Conservation (phyloP, 1,284 basidiomycete species). For the Heliocybe sulcata region DNA sequence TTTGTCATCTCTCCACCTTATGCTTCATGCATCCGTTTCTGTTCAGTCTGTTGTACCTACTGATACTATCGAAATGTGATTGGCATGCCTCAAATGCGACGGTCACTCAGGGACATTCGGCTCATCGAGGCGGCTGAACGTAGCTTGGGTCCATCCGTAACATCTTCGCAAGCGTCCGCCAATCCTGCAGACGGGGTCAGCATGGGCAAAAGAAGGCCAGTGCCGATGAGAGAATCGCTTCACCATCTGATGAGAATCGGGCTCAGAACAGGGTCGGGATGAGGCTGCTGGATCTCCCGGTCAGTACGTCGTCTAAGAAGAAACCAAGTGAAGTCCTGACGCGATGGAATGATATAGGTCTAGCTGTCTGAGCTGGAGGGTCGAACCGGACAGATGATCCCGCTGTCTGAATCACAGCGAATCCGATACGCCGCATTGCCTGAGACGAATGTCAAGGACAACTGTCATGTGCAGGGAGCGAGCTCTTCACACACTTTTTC, state of each 20-base stretch:
- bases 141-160: not conserved
- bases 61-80: not conserved
- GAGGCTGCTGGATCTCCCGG: constrained; percentile 4
- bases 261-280: constrained; percentile 8
- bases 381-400: constrained; percentile 12
- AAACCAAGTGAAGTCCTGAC: not conserved
- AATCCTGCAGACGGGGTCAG: not conserved
- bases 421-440: constrained; percentile 11
- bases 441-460: not conserved
- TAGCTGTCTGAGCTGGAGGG: constrained; percentile 9
- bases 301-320: not conserved
- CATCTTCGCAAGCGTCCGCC: not conserved
- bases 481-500: constrained; percentile 8
- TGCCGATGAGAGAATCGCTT: no score
- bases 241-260: constrained; percentile 7
- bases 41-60: no score
- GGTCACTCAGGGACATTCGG: not conserved
- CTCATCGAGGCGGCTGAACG: not conserved
- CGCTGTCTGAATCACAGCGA: constrained; percentile 9
- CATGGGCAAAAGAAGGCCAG: not conserved
- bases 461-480: not conserved
- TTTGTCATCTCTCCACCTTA: no score
- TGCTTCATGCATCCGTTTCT: no score
- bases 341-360: constrained; percentile 11
- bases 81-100: not conserved